Base-by-base conservation (phyloP, 371 early-diverging fungal species). In the Homolaphlyctis polyrhiza region DNA sequence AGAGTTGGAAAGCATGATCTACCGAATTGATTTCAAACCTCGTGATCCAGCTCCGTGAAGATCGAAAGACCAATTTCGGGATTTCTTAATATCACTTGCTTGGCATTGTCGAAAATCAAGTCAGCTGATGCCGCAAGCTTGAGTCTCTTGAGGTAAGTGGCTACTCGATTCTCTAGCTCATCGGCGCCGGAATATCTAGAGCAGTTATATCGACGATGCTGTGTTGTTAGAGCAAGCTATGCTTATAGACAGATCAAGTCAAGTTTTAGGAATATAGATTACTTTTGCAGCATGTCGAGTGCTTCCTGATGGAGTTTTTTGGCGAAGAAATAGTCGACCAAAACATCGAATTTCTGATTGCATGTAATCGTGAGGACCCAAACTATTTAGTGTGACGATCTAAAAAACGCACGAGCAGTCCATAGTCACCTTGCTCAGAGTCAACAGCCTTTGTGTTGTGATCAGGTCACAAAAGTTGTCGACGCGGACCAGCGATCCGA, bases 241-340 rank as follows among this genome's bases (percentile, higher is more conserved):
- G n/a, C n/a, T n/a, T n/a, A n/a, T n/a, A n/a, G n/a, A n/a, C n/a
- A n/a, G n/a, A n/a, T n/a, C n/a, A n/a, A n/a, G n/a, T n/a, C n/a
- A n/a, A n/a, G n/a, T n/a, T n/a, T n/a, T n/a, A n/a, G n/a, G n/a
- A n/a, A n/a, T n/a, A n/a, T n/a, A 8, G 39, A 8, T 39, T 39
- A 39, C 39, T 8, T 18, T 18, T 11, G 18, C 47, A 63, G 77
- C 32, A 67, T 69, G 64, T 90, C 88, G 29, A 96, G 79, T 0
- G 96, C 94, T 64, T 90, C 88, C 30, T 84, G 83, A 71, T 94
- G 95, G 36, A 91, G 80, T 5, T 90, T 91, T 68, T 93, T 94
- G 64, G 91, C 89, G 36, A 87, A 85, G 72, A 93, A 97, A 51
- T 95, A 81, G 66, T 95, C 96, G 11, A 95, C 87, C 30, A 97